phyloP scores from a whole-genome alignment of 2,329 filamentous ascomycete species.

The Trichoderma sp. region DNA sequence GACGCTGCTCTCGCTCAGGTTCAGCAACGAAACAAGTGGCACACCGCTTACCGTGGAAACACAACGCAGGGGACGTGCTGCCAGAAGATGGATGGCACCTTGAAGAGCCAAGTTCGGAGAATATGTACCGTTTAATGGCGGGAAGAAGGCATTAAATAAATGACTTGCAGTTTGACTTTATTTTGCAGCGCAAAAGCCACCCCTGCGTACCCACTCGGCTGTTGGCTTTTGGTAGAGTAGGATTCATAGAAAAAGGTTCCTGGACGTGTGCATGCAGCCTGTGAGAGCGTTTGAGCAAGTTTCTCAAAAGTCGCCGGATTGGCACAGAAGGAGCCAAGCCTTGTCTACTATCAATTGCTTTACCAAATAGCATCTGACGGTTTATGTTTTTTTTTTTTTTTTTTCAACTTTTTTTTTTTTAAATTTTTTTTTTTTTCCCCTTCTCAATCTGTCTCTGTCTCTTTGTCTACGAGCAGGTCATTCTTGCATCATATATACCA shows the following conservation, averaged over 20 bases:
- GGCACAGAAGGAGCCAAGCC: not conserved
- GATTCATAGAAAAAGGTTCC: not conserved
- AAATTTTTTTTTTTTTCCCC: no score
- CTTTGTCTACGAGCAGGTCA: not conserved
- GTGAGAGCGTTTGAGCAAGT: slow-evolving; percentile 33
- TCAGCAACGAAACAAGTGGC: not conserved
- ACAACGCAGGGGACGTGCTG: not conserved
- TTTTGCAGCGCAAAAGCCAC: not conserved
- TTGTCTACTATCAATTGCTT: not conserved
- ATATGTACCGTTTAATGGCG: no score
- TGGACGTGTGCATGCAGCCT: not conserved
- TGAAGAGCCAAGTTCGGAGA: no score
- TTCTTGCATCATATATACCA: not conserved
- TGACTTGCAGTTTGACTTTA: not conserved
- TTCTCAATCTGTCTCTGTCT: not conserved
- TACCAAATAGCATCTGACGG: not conserved
- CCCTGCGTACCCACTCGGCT: not conserved
- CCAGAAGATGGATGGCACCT: not conserved
- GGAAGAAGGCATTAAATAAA: no score
- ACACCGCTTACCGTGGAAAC: slow-evolving; percentile 10
- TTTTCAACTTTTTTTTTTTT: not conserved
- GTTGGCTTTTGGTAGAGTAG: not conserved
- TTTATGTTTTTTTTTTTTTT: not conserved
- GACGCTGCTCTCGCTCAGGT: not conserved
- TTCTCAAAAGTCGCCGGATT: slow-evolving; percentile 19